Evolutionary conservation across 768 basidiomycete species (phyloP).

Genomic region (Tricholoma flavovirens): DNA sequence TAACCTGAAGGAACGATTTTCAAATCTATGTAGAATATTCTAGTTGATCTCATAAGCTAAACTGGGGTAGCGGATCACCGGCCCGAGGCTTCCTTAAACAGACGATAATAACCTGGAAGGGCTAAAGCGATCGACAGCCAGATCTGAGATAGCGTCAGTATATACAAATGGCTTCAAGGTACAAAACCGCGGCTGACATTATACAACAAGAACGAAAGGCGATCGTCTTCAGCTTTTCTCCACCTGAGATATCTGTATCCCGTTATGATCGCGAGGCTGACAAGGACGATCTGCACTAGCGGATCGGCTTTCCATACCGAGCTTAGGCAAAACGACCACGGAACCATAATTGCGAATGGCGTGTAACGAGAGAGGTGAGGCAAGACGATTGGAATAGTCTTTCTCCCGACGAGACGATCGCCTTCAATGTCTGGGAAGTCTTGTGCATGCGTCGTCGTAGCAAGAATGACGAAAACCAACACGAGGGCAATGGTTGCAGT

Average conservation of each 20-base stretch:
- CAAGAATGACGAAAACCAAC: slow-evolving; percentile 27
- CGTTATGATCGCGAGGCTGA: not conserved
- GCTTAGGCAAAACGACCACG: slow-evolving; percentile 1
- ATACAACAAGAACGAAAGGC: not conserved
- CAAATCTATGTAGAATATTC: too few relatives aligned
- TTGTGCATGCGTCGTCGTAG: slow-evolving; percentile 38
- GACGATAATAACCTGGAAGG: not conserved
- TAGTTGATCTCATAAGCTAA: too few relatives aligned
- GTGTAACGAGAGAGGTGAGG: not conserved
- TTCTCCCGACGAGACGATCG: slow-evolving; percentile 16
- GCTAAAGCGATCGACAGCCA: not conserved
- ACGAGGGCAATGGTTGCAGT: slow-evolving; percentile 2
- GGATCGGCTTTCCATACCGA: not conserved
- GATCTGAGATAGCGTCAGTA: not conserved
- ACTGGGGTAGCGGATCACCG: not conserved
- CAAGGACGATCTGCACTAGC: not conserved
- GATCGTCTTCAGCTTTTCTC: not conserved
- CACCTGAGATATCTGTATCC: not conserved
- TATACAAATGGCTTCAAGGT: not conserved
- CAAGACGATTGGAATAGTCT: not conserved
- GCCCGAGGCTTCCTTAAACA: not conserved
- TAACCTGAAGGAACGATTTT: too few relatives aligned
- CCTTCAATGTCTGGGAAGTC: slow-evolving; percentile 39
- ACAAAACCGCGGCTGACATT: not conserved
- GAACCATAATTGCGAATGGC: not conserved